phyloP scores from a whole-genome alignment of 805 yeast genomes.

The Lipomyces kockii region DNA sequence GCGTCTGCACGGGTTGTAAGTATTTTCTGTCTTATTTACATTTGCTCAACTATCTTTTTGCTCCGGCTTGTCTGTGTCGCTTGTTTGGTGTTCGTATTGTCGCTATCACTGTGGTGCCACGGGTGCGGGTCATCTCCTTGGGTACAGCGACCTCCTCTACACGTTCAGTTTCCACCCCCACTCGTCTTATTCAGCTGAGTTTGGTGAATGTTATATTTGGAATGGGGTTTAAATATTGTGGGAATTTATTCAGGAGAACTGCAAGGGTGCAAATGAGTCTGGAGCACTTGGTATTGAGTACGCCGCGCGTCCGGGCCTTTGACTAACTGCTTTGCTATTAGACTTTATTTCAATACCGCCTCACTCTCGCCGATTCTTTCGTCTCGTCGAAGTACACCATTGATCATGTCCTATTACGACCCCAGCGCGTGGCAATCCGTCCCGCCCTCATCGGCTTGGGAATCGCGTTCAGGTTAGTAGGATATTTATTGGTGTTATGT shows the following conservation, averaged over 20 bases:
- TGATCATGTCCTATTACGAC: conserved; percentile 36
- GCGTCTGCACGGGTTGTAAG: not conserved
- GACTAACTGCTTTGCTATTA: not conserved
- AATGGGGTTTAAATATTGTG: no score
- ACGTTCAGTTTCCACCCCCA: not conserved
- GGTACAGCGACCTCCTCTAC: not conserved
- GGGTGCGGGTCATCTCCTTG: not conserved
- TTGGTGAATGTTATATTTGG: not conserved
- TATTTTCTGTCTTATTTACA: not conserved
- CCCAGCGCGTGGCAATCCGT: conserved; percentile 35
- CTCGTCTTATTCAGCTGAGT: not conserved
- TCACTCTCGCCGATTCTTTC: not conserved
- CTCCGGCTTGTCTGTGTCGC: not conserved
- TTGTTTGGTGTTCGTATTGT: not conserved
- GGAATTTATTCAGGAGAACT: no score
- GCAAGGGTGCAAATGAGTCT: not conserved
- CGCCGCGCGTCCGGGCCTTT: not conserved
- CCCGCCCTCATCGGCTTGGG: conserved; percentile 31
- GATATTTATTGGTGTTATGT: not conserved
- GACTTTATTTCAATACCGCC: not conserved
- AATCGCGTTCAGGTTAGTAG: conserved; percentile 24
- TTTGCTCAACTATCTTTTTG: not conserved
- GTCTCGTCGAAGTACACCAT: conserved; percentile 6
- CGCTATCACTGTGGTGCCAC: not conserved
- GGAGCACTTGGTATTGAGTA: not conserved